Conservation (phyloP, 257 asterid genomes). For the Nicotiana benthamiana region DNA sequence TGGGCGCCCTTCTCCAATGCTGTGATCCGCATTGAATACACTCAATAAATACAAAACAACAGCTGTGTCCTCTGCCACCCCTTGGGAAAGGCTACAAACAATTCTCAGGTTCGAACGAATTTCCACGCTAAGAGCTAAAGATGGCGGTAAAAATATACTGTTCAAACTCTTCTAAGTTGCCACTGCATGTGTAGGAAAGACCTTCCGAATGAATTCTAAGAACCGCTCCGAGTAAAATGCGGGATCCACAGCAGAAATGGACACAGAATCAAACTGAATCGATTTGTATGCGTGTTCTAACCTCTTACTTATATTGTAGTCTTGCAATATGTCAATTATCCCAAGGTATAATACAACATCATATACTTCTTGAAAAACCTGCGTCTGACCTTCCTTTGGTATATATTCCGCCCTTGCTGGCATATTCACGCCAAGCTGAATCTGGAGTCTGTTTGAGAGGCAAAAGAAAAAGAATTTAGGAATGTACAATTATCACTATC, state of each 20-base stretch:
- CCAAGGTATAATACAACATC: slow-evolving; percentile 90
- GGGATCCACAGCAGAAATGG: slow-evolving; percentile 90
- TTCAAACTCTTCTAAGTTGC: slow-evolving; percentile 17
- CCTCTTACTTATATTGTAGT: slow-evolving; percentile 82
- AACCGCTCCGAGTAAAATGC: slow-evolving; percentile 79
- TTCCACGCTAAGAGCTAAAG: not conserved
- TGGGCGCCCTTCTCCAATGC: no score
- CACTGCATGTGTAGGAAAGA: slow-evolving; percentile 49
- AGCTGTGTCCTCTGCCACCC: not conserved
- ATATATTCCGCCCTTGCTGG: slow-evolving; percentile 92
- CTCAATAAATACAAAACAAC: not conserved
- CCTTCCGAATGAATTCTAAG: slow-evolving; percentile 75
- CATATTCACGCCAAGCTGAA: slow-evolving; percentile 97
- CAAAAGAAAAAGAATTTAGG: not conserved
- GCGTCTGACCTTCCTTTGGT: slow-evolving; percentile 29
- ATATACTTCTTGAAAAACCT: slow-evolving; percentile 72
- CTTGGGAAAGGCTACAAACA: not conserved
- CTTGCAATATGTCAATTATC: slow-evolving; percentile 91
- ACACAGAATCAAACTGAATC: slow-evolving; percentile 68
- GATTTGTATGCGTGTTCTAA: slow-evolving; percentile 81
- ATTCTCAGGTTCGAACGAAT: not conserved
- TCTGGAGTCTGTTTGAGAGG: slow-evolving; percentile 60
- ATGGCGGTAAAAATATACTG: not conserved
- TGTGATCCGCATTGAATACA: not conserved
- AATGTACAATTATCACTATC: not conserved